Base-by-base conservation (phyloP, 768 basidiomycete genomes). In the Kwoniella sp. region DNA sequence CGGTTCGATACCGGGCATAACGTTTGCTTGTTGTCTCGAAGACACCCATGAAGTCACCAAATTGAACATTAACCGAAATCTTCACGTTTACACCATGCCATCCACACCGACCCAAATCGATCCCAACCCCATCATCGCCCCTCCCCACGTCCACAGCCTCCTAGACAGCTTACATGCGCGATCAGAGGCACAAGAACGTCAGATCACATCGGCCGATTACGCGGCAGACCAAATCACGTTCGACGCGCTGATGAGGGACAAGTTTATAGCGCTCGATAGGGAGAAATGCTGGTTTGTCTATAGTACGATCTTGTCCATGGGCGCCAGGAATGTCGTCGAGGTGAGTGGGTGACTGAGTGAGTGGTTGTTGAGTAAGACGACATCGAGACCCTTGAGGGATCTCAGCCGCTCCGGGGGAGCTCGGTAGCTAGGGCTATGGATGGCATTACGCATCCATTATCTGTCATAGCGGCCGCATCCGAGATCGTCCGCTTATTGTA, bases 201-300 rank as follows among this genome's bases (percentile, higher is more conserved):
- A 56, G 28, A 61, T 66, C 28, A 55, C 62, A 26, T 51, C 28
- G n/a, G 57, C 60, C 11, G 53, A 63, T 26, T 55, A 63, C 12
- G 25, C 51, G 9, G 12, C 26, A 0, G 26, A 48, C 41, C 38
- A 52, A 26, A 52, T 41, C 11, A 56, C 51, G 8, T 70, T 70
- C 23, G 58, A 61, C 17, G 38, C 34, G 15, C 55, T 66, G 29
- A 68, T 68, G 65, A 52, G 41, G 31, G 68, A 70, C 28, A 70
- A 73, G 60, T 66, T 68, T 52, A 67, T 73, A 13, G 72, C 72
- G 38, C 55, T 73, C 2, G 72, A 73, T 38, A 60, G 69, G 60
- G 72, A 71, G 50, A 73, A 73, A 57, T 65, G 61, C 5, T 28
- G 34, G 67, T 63, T 58, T 34, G 61, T 70, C 31, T 73, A 73